Evolutionary conservation across 192 early-diverging fungal species (phyloP), one percentile per base, ranked within the genome.

Genomic region (Chytriomyces hyalinus): DNA sequence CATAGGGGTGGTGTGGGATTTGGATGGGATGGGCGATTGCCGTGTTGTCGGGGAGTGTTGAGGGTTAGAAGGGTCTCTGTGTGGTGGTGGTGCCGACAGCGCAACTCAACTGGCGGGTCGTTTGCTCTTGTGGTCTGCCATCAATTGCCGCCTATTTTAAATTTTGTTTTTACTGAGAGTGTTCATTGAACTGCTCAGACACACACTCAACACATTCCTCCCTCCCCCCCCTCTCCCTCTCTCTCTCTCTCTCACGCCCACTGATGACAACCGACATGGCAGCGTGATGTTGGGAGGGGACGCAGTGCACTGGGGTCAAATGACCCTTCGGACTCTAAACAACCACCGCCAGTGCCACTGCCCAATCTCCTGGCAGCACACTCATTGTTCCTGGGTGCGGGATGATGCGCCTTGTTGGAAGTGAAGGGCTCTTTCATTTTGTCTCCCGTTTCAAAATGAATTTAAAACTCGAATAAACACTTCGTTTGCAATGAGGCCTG

Each of bases 81-180:
- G 57, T 22, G 57, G 57, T 60, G 57, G 57, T 60, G 57, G 57
- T 22, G 57, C 57, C 57, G 22, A 22, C 57, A 60, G 22, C 57
- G 22, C 57, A 22, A 17, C 17, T 22, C 15, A 17, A 70, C 69
- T 70, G 17, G 69, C 69, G 13, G 69, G 69, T 51, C 69, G 69
- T 60, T 70, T 70, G 17, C 48, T 59, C 49, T 70, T 67, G 49
- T n/a, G 69, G 49, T 65, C 63, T 26, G 22, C 36, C 49, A 61
- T 60, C 65, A 67, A 20, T 67, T 17, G 17, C 24, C n/a, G 36
- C 36, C 2, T 2, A 36, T 36, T 36, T 36, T 36, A 36, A 36
- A 36, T 36, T 36, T 36, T 36, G 4, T 36, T 36, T 36, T 36
- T 36, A 36, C 36, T 36, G 36, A 22, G 22, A 22, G 22, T 22